Base-by-base conservation (phyloP, 495 filamentous ascomycete genomes). In the Penicillium salamii region DNA sequence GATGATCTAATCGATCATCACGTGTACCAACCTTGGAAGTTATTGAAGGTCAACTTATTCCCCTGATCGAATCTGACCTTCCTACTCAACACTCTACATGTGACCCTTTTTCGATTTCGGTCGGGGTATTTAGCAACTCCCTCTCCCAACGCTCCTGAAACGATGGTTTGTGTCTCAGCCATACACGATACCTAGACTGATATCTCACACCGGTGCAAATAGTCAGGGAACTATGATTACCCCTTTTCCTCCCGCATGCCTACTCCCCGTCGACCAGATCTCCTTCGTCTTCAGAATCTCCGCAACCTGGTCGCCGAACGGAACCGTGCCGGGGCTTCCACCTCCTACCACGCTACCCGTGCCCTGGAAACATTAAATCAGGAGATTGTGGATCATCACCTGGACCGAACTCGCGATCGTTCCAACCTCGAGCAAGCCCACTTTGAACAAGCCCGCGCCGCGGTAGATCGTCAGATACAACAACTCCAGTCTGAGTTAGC, bases 161-260 rank as follows among this genome's bases (percentile, higher is more conserved):
- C 12, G 18, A 48, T 48, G 46, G 46, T 48, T 39, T 40, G 46
- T 48, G 15, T 47, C 21, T 47, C 23, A 26, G 8, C 23, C 8
- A n/a, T n/a, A n/a, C 31, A 34, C 24, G 19, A 21, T 23, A 35
- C 43, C 20, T 26, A 35, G 33, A 12, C 14, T n/a, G 12, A 26
- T 46, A 33, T 46, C 44, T 46, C 15, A 46, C 43, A 37, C 44
- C 23, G n/a, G n/a, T n/a, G n/a, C n/a, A n/a, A n/a, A 21, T 23
- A 87, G 83, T 85, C 82, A 62, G 77, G 76, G 49, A 81, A 82
- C 65, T 76, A 76, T 60, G 76, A 81, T 61, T 74, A 77, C 54
- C 79, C 74, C n/a, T n/a, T n/a, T 44, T 70, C 77, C 34, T 71
- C 78, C 43, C 71, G 69, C 28, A 37, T 56, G 24, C 50, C 60